These are phyloP conservation scores for Podospora sp. DNA, from an alignment of 495 filamentous ascomycete genomes.

Conservation along the genomic window DNA sequence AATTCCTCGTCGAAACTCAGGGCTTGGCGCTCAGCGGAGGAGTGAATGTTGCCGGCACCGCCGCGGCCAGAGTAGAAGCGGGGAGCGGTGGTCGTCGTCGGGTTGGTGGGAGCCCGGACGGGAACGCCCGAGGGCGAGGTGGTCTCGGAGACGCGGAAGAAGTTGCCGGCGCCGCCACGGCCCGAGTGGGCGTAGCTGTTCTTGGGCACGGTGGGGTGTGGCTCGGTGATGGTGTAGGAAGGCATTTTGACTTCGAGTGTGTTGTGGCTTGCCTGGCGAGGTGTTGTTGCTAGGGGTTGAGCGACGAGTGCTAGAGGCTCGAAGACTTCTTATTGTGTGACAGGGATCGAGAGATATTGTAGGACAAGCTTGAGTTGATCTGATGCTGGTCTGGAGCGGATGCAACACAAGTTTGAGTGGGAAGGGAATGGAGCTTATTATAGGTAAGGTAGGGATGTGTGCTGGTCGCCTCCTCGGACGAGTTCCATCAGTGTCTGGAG, in stretches of 20 bases:
- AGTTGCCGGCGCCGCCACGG: slow-evolving; percentile 89
- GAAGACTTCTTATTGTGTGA: background rate
- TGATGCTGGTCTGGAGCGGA: background rate
- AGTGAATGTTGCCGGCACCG: slow-evolving; percentile 86
- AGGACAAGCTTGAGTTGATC: background rate
- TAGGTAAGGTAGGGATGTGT: slow-evolving; percentile 16
- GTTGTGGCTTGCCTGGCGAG: too few species aligned
- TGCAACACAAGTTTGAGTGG: slow-evolving; percentile 11
- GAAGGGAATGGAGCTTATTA: slow-evolving; percentile 23
- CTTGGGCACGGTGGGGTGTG: slow-evolving; percentile 71
- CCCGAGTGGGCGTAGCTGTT: slow-evolving; percentile 72
- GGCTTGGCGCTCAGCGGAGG: slow-evolving; percentile 63
- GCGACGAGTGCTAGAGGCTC: slow-evolving; percentile 7
- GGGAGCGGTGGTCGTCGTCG: slow-evolving; percentile 45
- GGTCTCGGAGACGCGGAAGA: slow-evolving; percentile 68
- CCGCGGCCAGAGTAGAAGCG: slow-evolving; percentile 82
- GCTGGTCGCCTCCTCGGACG: background rate
- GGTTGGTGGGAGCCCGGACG: slow-evolving; percentile 28
- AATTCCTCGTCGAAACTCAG: slow-evolving; percentile 95
- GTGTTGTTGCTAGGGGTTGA: slow-evolving; percentile 26
- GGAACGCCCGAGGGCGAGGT: slow-evolving; percentile 48
- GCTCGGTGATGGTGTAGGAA: slow-evolving; percentile 73
- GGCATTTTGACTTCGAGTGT: slow-evolving; percentile 36
- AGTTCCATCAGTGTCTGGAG: background rate
- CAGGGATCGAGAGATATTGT: background rate